Evolutionary conservation across 2,329 filamentous ascomycete species (phyloP).

Genomic region (Zasmidium angulare): DNA sequence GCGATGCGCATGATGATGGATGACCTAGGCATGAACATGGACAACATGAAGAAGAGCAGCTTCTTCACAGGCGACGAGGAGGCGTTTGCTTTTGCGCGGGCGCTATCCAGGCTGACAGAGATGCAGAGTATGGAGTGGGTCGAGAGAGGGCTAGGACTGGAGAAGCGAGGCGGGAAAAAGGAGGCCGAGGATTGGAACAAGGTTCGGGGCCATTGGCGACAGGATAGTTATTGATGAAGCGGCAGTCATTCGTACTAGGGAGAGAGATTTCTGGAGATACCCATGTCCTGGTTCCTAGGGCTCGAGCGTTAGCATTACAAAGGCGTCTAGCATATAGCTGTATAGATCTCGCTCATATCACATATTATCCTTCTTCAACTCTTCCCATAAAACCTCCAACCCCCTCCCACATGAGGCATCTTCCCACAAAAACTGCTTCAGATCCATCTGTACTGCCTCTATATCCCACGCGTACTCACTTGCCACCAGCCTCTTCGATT

Average conservation of each 20-base stretch:
- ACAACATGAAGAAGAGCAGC: slow-evolving; percentile 77
- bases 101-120: slow-evolving; percentile 78
- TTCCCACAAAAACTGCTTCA: no score
- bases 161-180: slow-evolving; percentile 62
- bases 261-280: neutral
- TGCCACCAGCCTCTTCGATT: no score
- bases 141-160: slow-evolving; percentile 69
- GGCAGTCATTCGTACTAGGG: neutral
- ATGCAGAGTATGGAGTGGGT: slow-evolving; percentile 98
- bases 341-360: no score
- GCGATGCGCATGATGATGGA: slow-evolving; percentile 81
- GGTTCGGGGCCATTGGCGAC: slow-evolving; percentile 66
- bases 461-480: no score
- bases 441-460: no score
- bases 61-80: slow-evolving; percentile 96
- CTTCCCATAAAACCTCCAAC: no score
- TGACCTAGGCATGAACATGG: slow-evolving; percentile 80
- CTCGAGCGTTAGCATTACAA: no score
- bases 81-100: slow-evolving; percentile 90
- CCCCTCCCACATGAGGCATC: no score
- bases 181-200: slow-evolving; percentile 67
- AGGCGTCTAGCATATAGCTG: no score
- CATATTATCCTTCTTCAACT: no score
- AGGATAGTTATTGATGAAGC: slow-evolving; percentile 50
- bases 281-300: no score